phyloP scores from a whole-genome alignment of 257 asterid species.

The Osmanthus fragrans region DNA sequence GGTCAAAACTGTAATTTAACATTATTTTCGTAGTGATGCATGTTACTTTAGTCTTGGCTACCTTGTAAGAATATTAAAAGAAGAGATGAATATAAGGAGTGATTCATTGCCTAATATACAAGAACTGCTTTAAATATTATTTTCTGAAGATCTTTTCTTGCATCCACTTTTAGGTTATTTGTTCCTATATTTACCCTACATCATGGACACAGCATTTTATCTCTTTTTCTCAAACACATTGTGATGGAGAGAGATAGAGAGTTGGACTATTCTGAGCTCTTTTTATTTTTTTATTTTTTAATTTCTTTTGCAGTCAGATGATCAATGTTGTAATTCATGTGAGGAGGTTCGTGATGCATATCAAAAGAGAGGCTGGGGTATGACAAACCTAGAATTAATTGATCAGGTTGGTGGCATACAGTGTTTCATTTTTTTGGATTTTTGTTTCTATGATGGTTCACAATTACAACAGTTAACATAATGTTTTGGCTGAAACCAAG shows the following conservation, averaged over 20 bases:
- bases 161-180: constrained; percentile 10
- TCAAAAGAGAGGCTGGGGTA: constrained; percentile 91
- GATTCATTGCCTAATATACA: neutral
- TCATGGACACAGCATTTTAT: neutral
- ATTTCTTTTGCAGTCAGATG: constrained; percentile 70
- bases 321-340: constrained; percentile 91
- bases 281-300: neutral
- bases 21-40: neutral
- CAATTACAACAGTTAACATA: neutral
- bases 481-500: neutral
- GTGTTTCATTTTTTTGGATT: neutral
- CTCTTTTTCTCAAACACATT: neutral
- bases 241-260: neutral
- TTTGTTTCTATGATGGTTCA: neutral
- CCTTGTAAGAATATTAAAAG: neutral
- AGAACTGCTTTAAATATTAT: neutral
- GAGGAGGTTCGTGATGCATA: constrained; percentile 99
- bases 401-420: constrained; percentile 68
- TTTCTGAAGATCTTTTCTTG: neutral
- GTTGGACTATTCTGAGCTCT: constrained; percentile 4
- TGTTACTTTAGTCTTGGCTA: neutral
- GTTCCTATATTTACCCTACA: constrained; percentile 8
- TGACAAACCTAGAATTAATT: constrained; percentile 72
- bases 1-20: neutral
- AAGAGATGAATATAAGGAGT: neutral